Percentiles rank a stretch among this genome's conserved stretches.
Evolutionary conservation across 441 rosid genomes (phyloP).

Genomic region (California macrophylla): DNA sequence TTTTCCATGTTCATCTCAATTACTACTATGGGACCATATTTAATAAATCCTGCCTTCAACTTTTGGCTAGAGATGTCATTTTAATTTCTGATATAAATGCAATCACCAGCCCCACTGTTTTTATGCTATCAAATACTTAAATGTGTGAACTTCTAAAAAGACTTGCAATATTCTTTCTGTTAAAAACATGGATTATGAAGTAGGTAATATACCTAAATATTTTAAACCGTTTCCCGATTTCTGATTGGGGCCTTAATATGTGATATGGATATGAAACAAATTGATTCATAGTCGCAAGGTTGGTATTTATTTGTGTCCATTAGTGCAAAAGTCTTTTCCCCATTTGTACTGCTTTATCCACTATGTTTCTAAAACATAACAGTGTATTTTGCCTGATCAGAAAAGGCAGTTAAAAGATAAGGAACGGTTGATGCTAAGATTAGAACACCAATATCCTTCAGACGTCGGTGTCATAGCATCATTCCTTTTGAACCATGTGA

Average conservation of each 20-base stretch:
- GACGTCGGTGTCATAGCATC: constrained; percentile 62
- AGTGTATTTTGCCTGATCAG: constrained; percentile 23
- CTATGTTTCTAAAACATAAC: background rate
- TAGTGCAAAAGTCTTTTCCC: background rate
- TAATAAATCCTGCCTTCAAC: background rate
- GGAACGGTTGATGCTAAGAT: constrained; percentile 49
- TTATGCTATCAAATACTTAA: background rate
- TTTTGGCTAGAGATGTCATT: background rate
- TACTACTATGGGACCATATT: background rate
- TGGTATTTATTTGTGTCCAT: background rate
- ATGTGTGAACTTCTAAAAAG: background rate
- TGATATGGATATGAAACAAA: background rate
- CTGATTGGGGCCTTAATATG: background rate
- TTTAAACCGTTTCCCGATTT: too few species aligned
- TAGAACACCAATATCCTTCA: constrained; percentile 57
- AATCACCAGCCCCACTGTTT: background rate
- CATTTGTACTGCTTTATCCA: background rate
- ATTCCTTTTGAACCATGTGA: constrained; percentile 60
- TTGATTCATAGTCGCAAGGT: background rate
- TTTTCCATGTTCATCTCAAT: background rate
- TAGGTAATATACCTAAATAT: too few species aligned
- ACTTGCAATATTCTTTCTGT: background rate
- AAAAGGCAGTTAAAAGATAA: constrained; percentile 49
- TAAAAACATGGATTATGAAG: too few species aligned
- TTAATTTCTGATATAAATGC: background rate